Conservation (phyloP, 2,329 filamentous ascomycete species). For the Penicillium nordicum region DNA sequence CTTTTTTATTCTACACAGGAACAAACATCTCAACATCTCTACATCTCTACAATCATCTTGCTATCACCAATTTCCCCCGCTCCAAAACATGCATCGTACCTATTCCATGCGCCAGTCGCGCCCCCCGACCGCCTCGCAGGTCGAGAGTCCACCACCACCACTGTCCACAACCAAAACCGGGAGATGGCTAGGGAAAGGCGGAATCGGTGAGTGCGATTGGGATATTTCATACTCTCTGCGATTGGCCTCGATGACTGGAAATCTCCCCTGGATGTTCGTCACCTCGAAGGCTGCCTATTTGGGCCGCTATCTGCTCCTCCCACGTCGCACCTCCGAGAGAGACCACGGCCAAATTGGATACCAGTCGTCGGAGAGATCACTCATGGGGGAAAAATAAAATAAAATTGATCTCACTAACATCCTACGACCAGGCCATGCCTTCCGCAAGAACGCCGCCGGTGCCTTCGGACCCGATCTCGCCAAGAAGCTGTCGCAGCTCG, state of each 20-base stretch:
- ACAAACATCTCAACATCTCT: constrained; percentile 2
- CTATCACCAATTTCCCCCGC: neutral
- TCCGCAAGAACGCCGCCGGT: constrained; percentile 51
- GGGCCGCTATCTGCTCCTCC: constrained; percentile 7
- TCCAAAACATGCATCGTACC: constrained; percentile 79
- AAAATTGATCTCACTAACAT: constrained; percentile 15
- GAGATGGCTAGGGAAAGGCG: constrained; percentile 81
- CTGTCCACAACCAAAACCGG: constrained; percentile 86
- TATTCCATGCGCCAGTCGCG: constrained; percentile 98
- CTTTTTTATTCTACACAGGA: constrained; percentile 11
- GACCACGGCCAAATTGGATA: neutral
- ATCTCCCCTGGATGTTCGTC: neutral
- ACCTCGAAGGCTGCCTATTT: constrained; percentile 10
- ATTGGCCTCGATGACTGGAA: constrained; percentile 2
- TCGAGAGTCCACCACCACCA: constrained; percentile 90
- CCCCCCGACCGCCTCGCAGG: constrained; percentile 87
- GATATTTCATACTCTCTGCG: neutral
- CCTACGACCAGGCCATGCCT: constrained; percentile 58
- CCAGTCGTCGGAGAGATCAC: neutral
- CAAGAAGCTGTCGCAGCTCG: constrained; percentile 95
- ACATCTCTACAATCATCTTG: constrained; percentile 1
- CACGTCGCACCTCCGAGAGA: neutral
- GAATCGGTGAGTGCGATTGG: constrained; percentile 68
- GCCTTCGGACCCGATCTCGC: constrained; percentile 75
- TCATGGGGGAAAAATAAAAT: neutral